Conservation (phyloP, 106 monocot species). For the Dendrobium catenatum region DNA sequence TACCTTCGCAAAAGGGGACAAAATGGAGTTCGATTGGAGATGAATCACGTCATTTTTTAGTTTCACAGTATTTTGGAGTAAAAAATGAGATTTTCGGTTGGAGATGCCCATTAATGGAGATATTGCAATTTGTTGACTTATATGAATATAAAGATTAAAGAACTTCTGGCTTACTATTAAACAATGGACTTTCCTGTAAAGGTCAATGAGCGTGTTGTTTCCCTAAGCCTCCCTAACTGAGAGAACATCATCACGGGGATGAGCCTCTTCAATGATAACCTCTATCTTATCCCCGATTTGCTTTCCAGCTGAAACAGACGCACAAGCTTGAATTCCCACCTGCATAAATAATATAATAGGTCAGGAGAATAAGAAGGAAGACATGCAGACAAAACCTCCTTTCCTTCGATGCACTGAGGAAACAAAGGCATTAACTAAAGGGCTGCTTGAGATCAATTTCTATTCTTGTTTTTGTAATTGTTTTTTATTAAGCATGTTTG, state of each 20-base stretch:
- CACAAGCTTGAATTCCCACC: slow-evolving; percentile 80
- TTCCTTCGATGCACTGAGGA: too few relatives aligned
- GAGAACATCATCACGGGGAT: slow-evolving; percentile 85
- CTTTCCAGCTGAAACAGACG: slow-evolving; percentile 45
- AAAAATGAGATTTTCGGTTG: too few relatives aligned
- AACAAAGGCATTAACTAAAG: too few relatives aligned
- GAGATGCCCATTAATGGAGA: too few relatives aligned
- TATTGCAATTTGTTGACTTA: too few relatives aligned
- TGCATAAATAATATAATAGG: slow-evolving; percentile 10
- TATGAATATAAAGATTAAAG: background rate
- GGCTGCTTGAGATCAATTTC: too few relatives aligned
- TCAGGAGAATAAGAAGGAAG: background rate
- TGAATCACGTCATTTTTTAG: too few relatives aligned
- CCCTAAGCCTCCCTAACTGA: slow-evolving; percentile 37
- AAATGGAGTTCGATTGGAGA: too few relatives aligned
- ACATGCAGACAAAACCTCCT: background rate
- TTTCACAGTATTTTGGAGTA: too few relatives aligned
- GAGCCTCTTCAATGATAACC: slow-evolving; percentile 44
- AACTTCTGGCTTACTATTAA: background rate
- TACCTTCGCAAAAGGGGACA: too few relatives aligned
- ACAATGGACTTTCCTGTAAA: background rate
- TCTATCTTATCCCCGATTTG: slow-evolving; percentile 69
- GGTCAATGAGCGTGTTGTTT: background rate
- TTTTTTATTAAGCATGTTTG: too few relatives aligned
- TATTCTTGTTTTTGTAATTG: too few relatives aligned